Percentiles rank a stretch among this genome's conserved stretches.
Evolutionary conservation across 2,329 filamentous ascomycete genomes (phyloP).

Genomic region (Aspergillus nomiae): DNA sequence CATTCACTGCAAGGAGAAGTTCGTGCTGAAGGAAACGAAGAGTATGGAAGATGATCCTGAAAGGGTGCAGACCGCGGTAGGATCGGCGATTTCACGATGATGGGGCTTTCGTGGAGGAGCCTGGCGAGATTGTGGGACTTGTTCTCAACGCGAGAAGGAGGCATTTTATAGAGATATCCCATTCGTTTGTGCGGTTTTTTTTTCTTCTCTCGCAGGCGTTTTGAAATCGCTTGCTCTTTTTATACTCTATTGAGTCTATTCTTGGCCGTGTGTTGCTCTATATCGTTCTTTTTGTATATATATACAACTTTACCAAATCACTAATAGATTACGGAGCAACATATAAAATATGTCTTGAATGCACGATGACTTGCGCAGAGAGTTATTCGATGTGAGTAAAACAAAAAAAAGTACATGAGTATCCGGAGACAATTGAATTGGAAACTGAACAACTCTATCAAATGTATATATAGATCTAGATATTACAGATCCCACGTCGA

Average conservation of each 20-base stretch:
- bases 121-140: too few species aligned
- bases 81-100: constrained; percentile 7
- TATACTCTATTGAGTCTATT: background rate
- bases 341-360: too few species aligned
- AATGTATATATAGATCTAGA: constrained; percentile 5
- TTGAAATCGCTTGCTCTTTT: background rate
- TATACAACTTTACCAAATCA: background rate
- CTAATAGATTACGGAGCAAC: background rate
- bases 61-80: background rate
- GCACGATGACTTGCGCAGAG: background rate
- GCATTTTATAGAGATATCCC: constrained; percentile 2
- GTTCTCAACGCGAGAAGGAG: background rate
- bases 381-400: background rate
- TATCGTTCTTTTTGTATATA: background rate
- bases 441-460: background rate
- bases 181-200: background rate
- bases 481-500: background rate
- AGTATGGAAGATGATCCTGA: constrained; percentile 9
- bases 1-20: constrained; percentile 14
- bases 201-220: background rate
- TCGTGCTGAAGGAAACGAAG: constrained; percentile 21
- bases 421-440: background rate
- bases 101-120: background rate
- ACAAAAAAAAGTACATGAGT: background rate
- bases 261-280: background rate